Percentiles rank a stretch among this genome's conserved stretches.
These are phyloP conservation scores for Annulohypoxylon truncatum DNA, from an alignment of 2,329 filamentous ascomycete genomes.

Conservation along the genomic window DNA sequence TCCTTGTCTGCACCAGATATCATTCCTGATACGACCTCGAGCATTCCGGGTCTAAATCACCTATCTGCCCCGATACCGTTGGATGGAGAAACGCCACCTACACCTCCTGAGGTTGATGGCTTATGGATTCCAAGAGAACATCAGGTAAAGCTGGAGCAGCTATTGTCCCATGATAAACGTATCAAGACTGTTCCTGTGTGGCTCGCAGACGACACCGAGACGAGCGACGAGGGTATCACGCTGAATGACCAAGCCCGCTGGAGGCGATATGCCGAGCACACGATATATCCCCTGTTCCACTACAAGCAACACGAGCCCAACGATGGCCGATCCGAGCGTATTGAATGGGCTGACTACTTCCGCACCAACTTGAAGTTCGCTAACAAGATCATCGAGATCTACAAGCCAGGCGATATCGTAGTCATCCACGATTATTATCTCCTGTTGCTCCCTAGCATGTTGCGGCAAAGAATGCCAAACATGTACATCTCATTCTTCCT, in stretches of 20 bases:
- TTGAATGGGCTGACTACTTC: slow-evolving; percentile 92
- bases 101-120: slow-evolving; percentile 73
- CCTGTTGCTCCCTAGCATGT: slow-evolving; percentile 86
- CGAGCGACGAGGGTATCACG: slow-evolving; percentile 72
- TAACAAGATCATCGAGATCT: slow-evolving; percentile 86
- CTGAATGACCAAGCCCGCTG: slow-evolving; percentile 87
- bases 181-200: slow-evolving; percentile 89
- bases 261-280: slow-evolving; percentile 90
- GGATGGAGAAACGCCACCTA: slow-evolving; percentile 67
- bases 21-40: slow-evolving; percentile 62
- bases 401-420: slow-evolving; percentile 92
- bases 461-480: slow-evolving; percentile 86
- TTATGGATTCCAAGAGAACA: slow-evolving; percentile 78
- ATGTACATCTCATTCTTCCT: slow-evolving; percentile 96
- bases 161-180: slow-evolving; percentile 77
- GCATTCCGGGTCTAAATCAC: slow-evolving; percentile 72
- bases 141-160: slow-evolving; percentile 77
- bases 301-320: slow-evolving; percentile 95
- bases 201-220: slow-evolving; percentile 82
- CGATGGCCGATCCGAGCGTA: slow-evolving; percentile 82
- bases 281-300: slow-evolving; percentile 92
- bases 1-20: slow-evolving; percentile 60
- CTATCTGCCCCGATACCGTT: slow-evolving; percentile 84
- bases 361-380: slow-evolving; percentile 94
- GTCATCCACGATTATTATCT: slow-evolving; percentile 96